Percentiles rank a stretch among this genome's conserved stretches.
These are phyloP conservation scores for Hanseniaspora vineae DNA, from an alignment of 805 yeast species.

Conservation along the genomic window DNA sequence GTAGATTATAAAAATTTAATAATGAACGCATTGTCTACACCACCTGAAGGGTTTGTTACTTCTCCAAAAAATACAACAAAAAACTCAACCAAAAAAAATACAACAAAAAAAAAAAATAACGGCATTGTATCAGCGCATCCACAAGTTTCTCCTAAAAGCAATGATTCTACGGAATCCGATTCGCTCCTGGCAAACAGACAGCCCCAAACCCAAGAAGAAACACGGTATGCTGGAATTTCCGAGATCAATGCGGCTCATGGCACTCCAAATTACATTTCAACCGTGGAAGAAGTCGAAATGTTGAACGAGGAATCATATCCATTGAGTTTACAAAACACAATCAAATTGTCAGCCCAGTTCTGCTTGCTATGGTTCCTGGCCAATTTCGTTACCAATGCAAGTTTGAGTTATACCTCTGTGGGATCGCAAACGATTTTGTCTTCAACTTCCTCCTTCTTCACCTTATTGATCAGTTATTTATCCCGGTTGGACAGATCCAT, in stretches of 20 bases:
- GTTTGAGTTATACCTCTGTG: conserved; percentile 78
- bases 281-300: neutral
- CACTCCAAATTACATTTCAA: too few relatives aligned
- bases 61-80: conserved; percentile 2
- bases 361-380: conserved; percentile 84
- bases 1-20: neutral
- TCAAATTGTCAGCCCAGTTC: conserved; percentile 64
- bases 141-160: too few relatives aligned
- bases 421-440: conserved; percentile 89
- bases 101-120: neutral
- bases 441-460: conserved; percentile 88
- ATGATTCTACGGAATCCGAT: too few relatives aligned
- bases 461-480: conserved; percentile 66
- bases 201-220: neutral
- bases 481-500: conserved; percentile 53
- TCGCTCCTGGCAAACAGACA: too few relatives aligned
- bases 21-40: neutral
- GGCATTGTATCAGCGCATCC: too few relatives aligned
- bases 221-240: neutral
- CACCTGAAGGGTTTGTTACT: neutral
- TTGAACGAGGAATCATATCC: conserved; percentile 2
- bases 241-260: neutral
- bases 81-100: neutral
- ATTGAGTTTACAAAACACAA: conserved; percentile 45
- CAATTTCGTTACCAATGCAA: conserved; percentile 78